phyloP scores from a whole-genome alignment of 768 basidiomycete species.

The Amanita thiersii region DNA sequence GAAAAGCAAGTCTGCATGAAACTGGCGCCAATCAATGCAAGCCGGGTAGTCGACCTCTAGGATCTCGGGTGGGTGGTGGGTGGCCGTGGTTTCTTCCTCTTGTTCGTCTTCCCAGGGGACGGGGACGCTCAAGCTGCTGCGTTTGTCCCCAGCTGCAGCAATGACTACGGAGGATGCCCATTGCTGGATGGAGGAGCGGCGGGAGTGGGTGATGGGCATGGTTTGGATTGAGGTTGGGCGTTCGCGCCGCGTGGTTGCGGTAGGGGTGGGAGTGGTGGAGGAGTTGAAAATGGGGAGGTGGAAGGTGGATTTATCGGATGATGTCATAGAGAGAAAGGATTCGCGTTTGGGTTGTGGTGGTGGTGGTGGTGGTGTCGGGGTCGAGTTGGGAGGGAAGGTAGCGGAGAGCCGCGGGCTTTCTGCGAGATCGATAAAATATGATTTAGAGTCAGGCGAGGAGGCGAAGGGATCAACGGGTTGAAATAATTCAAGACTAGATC shows the following conservation, averaged over 20 bases:
- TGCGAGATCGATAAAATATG: constrained; percentile 34
- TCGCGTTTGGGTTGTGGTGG: constrained; percentile 21
- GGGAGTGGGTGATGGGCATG: constrained; percentile 13
- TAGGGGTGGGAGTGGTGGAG: constrained; percentile 10
- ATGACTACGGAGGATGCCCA: constrained; percentile 1
- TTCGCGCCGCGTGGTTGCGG: constrained; percentile 15
- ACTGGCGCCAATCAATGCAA: constrained; percentile 49
- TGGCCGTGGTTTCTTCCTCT: neutral
- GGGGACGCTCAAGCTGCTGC: neutral
- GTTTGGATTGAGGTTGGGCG: constrained; percentile 19
- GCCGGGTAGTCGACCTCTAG: constrained; percentile 29
- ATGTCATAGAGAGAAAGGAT: constrained; percentile 35
- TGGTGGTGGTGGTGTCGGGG: constrained; percentile 15
- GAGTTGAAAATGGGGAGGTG: constrained; percentile 21
- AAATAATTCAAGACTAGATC: neutral
- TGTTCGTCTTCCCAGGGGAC: constrained; percentile 2
- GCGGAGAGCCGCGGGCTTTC: neutral
- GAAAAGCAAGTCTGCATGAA: constrained; percentile 37
- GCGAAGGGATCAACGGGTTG: constrained; percentile 31
- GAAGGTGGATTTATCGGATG: constrained; percentile 7
- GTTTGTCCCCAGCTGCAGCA: neutral
- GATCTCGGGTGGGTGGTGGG: constrained; percentile 15
- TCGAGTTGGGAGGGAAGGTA: neutral
- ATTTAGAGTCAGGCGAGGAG: constrained; percentile 30
- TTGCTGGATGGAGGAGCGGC: constrained; percentile 1